Evolutionary conservation across 2,329 filamentous ascomycete genomes (phyloP).

Genomic region (Aotearoamyces nothofagi): DNA sequence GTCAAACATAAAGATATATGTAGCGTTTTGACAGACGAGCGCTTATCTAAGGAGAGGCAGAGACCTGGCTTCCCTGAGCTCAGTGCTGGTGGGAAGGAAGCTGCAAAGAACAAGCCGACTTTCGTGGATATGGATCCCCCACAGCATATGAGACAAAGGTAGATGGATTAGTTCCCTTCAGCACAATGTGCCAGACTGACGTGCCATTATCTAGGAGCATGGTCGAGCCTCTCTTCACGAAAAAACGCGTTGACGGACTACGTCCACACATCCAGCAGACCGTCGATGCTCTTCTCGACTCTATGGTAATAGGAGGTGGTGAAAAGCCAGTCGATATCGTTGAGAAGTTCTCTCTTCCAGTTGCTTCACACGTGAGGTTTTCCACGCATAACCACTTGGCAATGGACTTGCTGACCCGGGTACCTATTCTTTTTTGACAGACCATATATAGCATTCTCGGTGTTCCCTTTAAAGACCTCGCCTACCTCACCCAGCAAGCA

Average conservation of each 20-base stretch:
- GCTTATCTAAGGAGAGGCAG: slow-evolving; percentile 30
- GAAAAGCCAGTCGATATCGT: slow-evolving; percentile 28
- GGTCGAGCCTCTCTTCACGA: slow-evolving; percentile 28
- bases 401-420: background rate
- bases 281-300: slow-evolving; percentile 26
- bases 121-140: slow-evolving; percentile 36
- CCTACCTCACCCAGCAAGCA: slow-evolving; percentile 29
- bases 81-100: slow-evolving; percentile 28
- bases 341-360: slow-evolving; percentile 29
- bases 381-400: background rate
- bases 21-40: slow-evolving; percentile 25
- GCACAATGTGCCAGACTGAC: too few species aligned
- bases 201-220: too few species aligned
- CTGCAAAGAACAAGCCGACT: slow-evolving; percentile 29
- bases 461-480: slow-evolving; percentile 29
- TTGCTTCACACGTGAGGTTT: slow-evolving; percentile 28
- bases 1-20: slow-evolving; percentile 32
- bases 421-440: slow-evolving; percentile 11
- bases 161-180: too few species aligned
- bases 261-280: slow-evolving; percentile 31
- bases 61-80: slow-evolving; percentile 31
- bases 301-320: slow-evolving; percentile 22
- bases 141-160: slow-evolving; percentile 29
- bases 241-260: slow-evolving; percentile 23
- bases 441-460: slow-evolving; percentile 35